A percentile compares a stretch with the other conserved stretches of the same genome.
These are phyloP conservation scores for Alternaria arborescens DNA, from an alignment of 2,329 filamentous ascomycete genomes.

Conservation along the genomic window DNA sequence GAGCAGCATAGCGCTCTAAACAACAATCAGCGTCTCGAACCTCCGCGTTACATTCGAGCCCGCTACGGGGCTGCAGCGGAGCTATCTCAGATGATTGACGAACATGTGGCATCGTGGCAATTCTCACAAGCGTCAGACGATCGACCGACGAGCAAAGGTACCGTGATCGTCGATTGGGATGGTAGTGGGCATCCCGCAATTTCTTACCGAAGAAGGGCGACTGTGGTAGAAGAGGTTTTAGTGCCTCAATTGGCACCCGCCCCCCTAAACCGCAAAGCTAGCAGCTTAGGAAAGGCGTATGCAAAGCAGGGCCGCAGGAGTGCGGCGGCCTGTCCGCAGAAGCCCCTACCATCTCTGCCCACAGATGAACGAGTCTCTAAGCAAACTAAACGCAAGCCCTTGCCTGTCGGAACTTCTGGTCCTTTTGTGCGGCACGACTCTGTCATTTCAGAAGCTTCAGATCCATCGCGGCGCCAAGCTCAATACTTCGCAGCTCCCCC, in stretches of 20 bases:
- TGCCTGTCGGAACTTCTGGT: background rate
- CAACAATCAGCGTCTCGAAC: slow-evolving; percentile 4
- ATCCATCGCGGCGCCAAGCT: background rate
- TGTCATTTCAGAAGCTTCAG: background rate
- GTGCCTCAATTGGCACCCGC: background rate
- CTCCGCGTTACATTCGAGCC: slow-evolving; percentile 16
- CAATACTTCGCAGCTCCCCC: background rate
- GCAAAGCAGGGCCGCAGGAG: background rate
- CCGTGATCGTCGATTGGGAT: slow-evolving; percentile 37
- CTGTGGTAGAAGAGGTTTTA: background rate
- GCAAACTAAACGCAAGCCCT: background rate
- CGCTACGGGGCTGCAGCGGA: slow-evolving; percentile 3
- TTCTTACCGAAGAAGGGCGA: slow-evolving; percentile 1
- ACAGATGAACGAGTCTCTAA: background rate
- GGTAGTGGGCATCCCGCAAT: background rate
- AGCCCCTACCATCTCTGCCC: background rate
- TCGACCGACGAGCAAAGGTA: slow-evolving; percentile 15
- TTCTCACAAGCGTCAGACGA: background rate
- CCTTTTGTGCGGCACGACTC: background rate
- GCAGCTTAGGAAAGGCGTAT: background rate
- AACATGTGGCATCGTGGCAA: slow-evolving; percentile 25
- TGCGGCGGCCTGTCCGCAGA: background rate
- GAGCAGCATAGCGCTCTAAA: background rate
- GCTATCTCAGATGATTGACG: slow-evolving; percentile 26
- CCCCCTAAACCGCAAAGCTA: background rate